Evolutionary conservation across 768 basidiomycete genomes (phyloP).

Genomic region (Serendipita sp.): DNA sequence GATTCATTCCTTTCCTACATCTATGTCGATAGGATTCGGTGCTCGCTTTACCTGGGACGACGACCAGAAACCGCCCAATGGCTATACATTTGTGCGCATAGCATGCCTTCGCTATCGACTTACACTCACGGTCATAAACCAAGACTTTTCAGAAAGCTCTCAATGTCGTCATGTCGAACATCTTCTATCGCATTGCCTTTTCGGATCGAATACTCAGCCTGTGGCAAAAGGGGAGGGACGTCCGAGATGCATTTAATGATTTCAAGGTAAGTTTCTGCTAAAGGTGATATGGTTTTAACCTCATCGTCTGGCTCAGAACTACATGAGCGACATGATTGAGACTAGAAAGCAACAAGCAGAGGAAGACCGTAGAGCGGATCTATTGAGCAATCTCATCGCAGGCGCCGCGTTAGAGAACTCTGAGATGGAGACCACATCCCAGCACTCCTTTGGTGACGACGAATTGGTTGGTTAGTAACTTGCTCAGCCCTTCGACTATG

Average conservation of each 20-base stretch:
- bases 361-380: neutral
- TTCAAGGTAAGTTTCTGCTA: neutral
- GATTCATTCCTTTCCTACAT: too few species aligned
- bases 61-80: neutral
- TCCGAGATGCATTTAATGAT: neutral
- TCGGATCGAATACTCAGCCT: neutral
- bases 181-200: neutral
- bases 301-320: neutral
- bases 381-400: neutral
- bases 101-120: too few species aligned
- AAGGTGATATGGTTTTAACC: neutral
- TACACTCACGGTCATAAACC: too few species aligned
- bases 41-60: neutral
- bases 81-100: too few species aligned
- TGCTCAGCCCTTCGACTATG: neutral
- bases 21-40: neutral
- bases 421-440: conserved; percentile 5
- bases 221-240: neutral
- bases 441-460: neutral
- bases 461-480: neutral
- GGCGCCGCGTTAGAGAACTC: neutral
- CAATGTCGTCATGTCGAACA: neutral
- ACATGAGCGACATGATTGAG: neutral
- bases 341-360: neutral
- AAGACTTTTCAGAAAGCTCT: neutral